phyloP scores from a whole-genome alignment of 345 rosid species.

The Schrenkiella parvula region DNA sequence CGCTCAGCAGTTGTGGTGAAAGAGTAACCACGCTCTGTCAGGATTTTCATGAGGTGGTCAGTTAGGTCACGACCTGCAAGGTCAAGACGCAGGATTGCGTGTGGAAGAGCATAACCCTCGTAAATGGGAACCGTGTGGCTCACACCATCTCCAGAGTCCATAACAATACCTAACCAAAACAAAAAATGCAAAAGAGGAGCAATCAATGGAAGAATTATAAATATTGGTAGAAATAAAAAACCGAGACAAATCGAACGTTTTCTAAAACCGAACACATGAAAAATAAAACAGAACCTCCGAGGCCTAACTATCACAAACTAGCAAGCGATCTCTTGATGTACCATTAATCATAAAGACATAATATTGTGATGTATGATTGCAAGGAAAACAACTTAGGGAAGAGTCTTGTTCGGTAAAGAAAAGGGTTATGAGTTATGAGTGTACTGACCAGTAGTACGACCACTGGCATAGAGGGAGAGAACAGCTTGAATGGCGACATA shows the following conservation, averaged over 20 bases:
- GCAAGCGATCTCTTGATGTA: not conserved
- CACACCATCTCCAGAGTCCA: constrained; percentile 72
- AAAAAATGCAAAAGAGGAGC: not conserved
- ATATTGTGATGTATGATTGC: not conserved
- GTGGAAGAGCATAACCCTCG: constrained; percentile 65
- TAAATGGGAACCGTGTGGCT: constrained; percentile 65
- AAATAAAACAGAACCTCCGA: no score
- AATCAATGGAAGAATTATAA: not conserved
- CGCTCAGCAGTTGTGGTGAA: constrained; percentile 78
- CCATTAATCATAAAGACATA: not conserved
- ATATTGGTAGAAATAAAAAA: not conserved
- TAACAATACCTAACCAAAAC: constrained; percentile 44
- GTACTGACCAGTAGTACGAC: constrained; percentile 63
- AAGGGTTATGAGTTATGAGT: not conserved
- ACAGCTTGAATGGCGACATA: constrained; percentile 68
- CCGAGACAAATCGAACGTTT: not conserved
- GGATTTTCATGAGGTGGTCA: constrained; percentile 59
- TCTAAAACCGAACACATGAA: no score
- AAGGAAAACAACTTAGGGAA: not conserved
- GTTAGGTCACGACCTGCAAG: constrained; percentile 59
- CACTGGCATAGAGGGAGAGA: constrained; percentile 68
- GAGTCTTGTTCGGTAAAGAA: not conserved
- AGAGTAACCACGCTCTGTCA: constrained; percentile 62
- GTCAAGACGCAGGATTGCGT: constrained; percentile 61
- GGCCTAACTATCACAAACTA: not conserved